Percentiles rank a stretch among this genome's conserved stretches.
These are phyloP conservation scores for Rhododendron vialii DNA, from an alignment of 148 eudicot species.

Conservation along the genomic window DNA sequence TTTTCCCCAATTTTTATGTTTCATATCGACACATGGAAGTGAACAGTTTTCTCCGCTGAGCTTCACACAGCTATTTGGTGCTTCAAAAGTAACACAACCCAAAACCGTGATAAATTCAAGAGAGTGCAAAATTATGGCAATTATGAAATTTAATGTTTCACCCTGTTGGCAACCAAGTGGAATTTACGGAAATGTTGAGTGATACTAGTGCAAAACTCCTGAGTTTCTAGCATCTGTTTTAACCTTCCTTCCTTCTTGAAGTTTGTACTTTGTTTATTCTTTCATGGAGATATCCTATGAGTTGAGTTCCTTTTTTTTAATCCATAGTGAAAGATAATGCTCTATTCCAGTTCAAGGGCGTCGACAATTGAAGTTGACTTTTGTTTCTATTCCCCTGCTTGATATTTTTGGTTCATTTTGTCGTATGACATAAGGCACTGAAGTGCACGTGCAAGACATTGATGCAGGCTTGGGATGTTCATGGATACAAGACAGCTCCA, in stretches of 20 bases:
- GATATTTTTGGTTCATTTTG: background rate
- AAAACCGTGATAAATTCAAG: too few relatives aligned
- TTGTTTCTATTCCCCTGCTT: background rate
- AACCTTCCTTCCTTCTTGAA: background rate
- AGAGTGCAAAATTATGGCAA: background rate
- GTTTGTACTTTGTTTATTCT: background rate
- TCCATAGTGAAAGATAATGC: background rate
- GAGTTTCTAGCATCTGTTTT: background rate
- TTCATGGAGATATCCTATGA: background rate
- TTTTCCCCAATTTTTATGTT: background rate
- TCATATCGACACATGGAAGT: background rate
- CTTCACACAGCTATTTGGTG: background rate
- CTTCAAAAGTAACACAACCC: background rate
- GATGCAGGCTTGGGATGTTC: slow-evolving; percentile 52
- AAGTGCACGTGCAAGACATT: background rate
- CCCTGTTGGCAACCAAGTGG: background rate
- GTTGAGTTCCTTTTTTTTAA: background rate
- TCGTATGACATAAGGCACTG: background rate
- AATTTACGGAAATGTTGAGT: background rate
- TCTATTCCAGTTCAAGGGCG: background rate
- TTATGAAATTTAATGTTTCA: background rate
- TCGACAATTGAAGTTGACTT: background rate
- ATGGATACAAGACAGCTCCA: slow-evolving; percentile 52
- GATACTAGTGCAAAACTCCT: background rate
- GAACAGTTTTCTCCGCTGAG: background rate